Percentiles rank a stretch among this genome's conserved stretches.
Evolutionary conservation across 1,284 basidiomycete species (phyloP).

Genomic region (Ganoderma sinense): DNA sequence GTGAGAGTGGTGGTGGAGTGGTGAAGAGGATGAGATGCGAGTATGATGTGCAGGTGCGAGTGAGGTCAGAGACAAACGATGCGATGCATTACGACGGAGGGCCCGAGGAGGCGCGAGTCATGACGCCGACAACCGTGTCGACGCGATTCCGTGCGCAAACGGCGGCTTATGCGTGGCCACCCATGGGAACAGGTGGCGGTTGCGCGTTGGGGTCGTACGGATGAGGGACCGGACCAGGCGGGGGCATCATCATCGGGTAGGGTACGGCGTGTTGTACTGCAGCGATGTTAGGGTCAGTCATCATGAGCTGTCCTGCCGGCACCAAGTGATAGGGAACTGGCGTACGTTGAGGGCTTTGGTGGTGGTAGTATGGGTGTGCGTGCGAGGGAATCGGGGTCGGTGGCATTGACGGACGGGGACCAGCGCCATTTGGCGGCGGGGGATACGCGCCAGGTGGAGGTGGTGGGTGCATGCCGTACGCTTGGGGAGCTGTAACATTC

Average conservation of each 20-base stretch:
- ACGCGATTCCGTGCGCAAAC: neutral
- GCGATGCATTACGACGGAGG: constrained; percentile 22
- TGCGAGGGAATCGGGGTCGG: constrained; percentile 85
- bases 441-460: constrained; percentile 73
- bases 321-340: constrained; percentile 40
- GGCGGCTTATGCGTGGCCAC: constrained; percentile 57
- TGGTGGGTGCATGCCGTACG: constrained; percentile 66
- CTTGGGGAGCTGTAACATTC: constrained; percentile 58
- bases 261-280: constrained; percentile 84
- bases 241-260: constrained; percentile 89
- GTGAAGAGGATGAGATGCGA: constrained; percentile 3
- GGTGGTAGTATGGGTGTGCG: constrained; percentile 85
- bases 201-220: constrained; percentile 66
- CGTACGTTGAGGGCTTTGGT: constrained; percentile 86
- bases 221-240: constrained; percentile 70
- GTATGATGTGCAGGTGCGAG: constrained; percentile 14
- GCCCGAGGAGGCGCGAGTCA: constrained; percentile 1
- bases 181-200: constrained; percentile 77
- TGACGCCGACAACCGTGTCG: constrained; percentile 1
- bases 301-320: constrained; percentile 14
- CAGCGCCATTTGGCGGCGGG: constrained; percentile 76
- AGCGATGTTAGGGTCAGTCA: constrained; percentile 28
- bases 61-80: constrained; percentile 23
- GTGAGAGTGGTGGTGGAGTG: constrained; percentile 2
- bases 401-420: constrained; percentile 82